phyloP scores from a whole-genome alignment of 306 rosid genomes.

The Glycine soja region DNA sequence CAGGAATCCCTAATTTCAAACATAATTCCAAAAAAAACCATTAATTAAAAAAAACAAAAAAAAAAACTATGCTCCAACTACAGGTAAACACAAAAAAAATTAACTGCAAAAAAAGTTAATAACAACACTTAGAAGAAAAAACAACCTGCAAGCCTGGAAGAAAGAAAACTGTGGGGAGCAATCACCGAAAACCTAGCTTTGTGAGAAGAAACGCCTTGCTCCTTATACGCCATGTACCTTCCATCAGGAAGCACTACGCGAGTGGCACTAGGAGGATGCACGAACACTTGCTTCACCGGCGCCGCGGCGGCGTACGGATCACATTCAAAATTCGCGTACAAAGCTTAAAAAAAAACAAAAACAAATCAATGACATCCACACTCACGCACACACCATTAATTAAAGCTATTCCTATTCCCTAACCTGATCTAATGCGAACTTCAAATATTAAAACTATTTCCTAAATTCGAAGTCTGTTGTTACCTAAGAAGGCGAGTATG shows the following conservation, averaged over 20 bases:
- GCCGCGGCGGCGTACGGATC: slow-evolving; percentile 45
- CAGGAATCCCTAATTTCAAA: slow-evolving; percentile 75
- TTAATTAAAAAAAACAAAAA: slow-evolving; percentile 9
- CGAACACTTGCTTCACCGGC: slow-evolving; percentile 59
- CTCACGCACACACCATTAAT: background rate
- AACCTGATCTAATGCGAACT: background rate
- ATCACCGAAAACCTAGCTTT: slow-evolving; percentile 83
- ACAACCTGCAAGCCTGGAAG: slow-evolving; percentile 98
- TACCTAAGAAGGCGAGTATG: slow-evolving; percentile 72
- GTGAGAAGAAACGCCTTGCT: slow-evolving; percentile 78
- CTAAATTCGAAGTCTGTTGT: background rate
- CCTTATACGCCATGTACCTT: slow-evolving; percentile 83
- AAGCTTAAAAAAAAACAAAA: slow-evolving; percentile 49
- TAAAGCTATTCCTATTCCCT: too few relatives aligned
- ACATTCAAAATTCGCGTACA: slow-evolving; percentile 53
- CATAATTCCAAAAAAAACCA: background rate
- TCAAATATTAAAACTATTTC: background rate
- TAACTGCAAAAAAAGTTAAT: background rate
- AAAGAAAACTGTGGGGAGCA: slow-evolving; percentile 86
- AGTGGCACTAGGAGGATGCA: slow-evolving; percentile 81
- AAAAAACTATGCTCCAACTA: slow-evolving; percentile 16
- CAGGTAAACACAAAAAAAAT: too few relatives aligned
- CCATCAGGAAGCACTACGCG: slow-evolving; percentile 89
- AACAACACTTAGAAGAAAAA: background rate
- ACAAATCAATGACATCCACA: slow-evolving; percentile 20